Percentiles rank a stretch among this genome's conserved stretches.
Evolutionary conservation across 78 protist genomes (phyloP).

Genomic region (Corallochytrium limacisporum): DNA sequence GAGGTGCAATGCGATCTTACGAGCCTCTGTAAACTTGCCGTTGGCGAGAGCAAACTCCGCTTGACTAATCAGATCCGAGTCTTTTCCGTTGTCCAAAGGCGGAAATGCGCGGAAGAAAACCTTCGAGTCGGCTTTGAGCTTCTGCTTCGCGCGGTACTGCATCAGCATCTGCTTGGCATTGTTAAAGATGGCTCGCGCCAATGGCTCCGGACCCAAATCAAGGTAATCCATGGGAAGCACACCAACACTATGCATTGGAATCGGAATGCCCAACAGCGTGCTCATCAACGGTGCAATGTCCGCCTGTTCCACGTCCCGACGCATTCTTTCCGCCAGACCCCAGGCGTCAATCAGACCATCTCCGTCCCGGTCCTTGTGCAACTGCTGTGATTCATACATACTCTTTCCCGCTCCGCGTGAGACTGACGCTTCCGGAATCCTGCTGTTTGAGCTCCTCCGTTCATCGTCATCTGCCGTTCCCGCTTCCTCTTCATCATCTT

Average conservation of each 20-base stretch:
- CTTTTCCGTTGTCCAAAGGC: constrained; percentile 4
- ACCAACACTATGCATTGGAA: constrained; percentile 62
- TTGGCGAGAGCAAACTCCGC: neutral
- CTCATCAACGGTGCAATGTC: constrained; percentile 63
- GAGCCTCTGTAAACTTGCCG: constrained; percentile 26
- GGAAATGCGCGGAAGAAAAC: constrained; percentile 20
- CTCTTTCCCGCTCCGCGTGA: too few species aligned
- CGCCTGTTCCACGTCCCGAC: constrained; percentile 75
- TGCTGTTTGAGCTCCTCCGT: too few species aligned
- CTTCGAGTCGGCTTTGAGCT: neutral
- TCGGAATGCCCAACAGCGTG: constrained; percentile 47
- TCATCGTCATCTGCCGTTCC: too few species aligned
- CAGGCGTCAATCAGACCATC: too few species aligned
- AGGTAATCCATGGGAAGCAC: constrained; percentile 51
- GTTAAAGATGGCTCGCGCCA: constrained; percentile 13
- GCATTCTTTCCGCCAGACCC: too few species aligned
- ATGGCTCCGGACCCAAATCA: neutral
- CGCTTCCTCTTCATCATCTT: too few species aligned
- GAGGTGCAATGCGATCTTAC: constrained; percentile 4
- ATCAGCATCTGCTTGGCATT: constrained; percentile 43
- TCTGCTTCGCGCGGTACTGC: constrained; percentile 21
- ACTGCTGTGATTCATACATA: too few species aligned
- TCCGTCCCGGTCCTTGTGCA: too few species aligned
- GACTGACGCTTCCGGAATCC: too few species aligned
- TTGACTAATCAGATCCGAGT: neutral